Percentiles rank a stretch among this genome's conserved stretches.
Conservation (phyloP, 2,329 filamentous ascomycete species). For the Chaetothyriales sp. region DNA sequence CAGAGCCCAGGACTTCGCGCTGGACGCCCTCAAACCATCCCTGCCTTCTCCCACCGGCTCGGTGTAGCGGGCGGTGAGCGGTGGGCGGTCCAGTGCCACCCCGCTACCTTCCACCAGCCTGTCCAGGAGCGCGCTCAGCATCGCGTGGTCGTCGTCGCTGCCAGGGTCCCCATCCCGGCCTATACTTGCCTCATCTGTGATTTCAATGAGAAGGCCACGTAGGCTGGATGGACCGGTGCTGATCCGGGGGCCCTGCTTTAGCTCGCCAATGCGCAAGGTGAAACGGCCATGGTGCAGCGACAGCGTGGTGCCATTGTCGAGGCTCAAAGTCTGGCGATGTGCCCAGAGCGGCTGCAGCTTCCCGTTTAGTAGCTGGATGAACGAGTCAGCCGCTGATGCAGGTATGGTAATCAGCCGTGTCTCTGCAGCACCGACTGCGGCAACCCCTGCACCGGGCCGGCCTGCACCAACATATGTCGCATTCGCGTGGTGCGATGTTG, state of each 20-base stretch:
- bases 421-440: neutral
- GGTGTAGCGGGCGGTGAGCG: conserved; percentile 8
- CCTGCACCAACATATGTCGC: conserved; percentile 13
- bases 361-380: conserved; percentile 13
- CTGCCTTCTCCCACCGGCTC: neutral
- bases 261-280: conserved; percentile 15
- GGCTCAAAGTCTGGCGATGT: conserved; percentile 11
- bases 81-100: conserved; percentile 4
- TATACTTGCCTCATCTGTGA: conserved; percentile 3
- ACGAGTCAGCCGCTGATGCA: conserved; percentile 8
- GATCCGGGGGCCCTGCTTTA: conserved; percentile 9
- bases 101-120: conserved; percentile 10
- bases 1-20: conserved; percentile 7
- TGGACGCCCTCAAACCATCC: neutral
- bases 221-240: conserved; percentile 8
- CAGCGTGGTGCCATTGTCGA: conserved; percentile 14
- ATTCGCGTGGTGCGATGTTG: conserved; percentile 10
- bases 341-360: conserved; percentile 18
- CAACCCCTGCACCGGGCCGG: conserved; percentile 3
- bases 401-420: conserved; percentile 13
- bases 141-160: conserved; percentile 8
- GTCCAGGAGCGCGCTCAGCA: conserved; percentile 10
- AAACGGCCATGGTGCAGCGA: conserved; percentile 8
- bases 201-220: conserved; percentile 12
- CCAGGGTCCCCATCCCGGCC: neutral